phyloP scores from a whole-genome alignment of 192 early-diverging fungal genomes.

The Coemansia sp. region DNA sequence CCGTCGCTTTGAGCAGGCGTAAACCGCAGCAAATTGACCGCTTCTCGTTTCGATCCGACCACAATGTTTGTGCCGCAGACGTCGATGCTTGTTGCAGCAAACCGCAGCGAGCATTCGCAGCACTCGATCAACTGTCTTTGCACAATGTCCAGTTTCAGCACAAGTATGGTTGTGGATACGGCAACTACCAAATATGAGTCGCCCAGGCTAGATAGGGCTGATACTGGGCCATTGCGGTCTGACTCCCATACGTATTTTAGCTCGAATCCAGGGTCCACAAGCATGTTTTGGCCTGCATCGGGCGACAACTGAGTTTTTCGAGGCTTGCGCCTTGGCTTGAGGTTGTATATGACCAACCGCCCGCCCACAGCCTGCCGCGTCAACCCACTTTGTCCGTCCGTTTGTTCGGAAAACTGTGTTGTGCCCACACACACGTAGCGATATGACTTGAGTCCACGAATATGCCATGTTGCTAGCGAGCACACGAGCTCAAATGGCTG shows the following conservation, averaged over 20 bases:
- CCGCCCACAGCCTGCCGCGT: slow-evolving; percentile 10
- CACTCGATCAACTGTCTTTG: slow-evolving; percentile 39
- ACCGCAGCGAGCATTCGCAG: slow-evolving; percentile 33
- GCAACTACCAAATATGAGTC: slow-evolving; percentile 45
- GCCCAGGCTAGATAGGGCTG: slow-evolving; percentile 33
- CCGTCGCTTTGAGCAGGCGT: slow-evolving; percentile 4
- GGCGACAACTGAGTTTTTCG: slow-evolving; percentile 1
- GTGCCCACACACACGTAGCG: slow-evolving; percentile 49
- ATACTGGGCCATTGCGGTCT: slow-evolving; percentile 21
- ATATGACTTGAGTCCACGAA: slow-evolving; percentile 29
- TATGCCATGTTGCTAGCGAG: slow-evolving; percentile 36
- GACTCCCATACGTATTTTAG: slow-evolving; percentile 52
- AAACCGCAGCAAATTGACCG: slow-evolving; percentile 31
- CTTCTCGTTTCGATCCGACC: slow-evolving; percentile 37
- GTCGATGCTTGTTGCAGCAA: slow-evolving; percentile 31
- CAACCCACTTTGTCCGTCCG: background rate
- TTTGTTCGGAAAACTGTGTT: slow-evolving; percentile 8
- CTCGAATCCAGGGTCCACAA: slow-evolving; percentile 17
- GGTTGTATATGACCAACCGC: slow-evolving; percentile 36
- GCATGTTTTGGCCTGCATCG: background rate
- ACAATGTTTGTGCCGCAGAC: slow-evolving; percentile 26
- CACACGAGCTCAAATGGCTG: slow-evolving; percentile 20
- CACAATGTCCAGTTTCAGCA: slow-evolving; percentile 38
- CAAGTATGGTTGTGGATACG: slow-evolving; percentile 15
- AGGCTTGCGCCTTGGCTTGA: slow-evolving; percentile 35